Evolutionary conservation across 345 rosid genomes (phyloP).

Genomic region (Moricandia moricandioides): DNA sequence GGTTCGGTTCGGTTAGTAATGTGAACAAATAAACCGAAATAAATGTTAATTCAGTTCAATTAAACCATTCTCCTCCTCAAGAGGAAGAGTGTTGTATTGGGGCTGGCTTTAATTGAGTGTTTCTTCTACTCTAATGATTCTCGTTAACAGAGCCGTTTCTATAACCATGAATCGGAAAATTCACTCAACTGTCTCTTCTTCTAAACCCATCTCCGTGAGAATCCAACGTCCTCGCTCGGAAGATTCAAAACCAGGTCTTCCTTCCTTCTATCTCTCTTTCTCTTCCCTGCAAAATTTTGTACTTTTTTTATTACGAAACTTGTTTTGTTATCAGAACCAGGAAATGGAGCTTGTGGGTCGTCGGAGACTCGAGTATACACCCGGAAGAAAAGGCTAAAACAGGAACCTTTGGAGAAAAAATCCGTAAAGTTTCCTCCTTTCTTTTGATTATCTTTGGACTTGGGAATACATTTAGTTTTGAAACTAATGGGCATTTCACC

Average conservation of each 20-base stretch:
- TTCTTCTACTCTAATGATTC: neutral
- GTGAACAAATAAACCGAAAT: too few species aligned
- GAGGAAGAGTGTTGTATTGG: neutral
- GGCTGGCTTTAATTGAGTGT: neutral
- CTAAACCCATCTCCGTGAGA: conserved; percentile 10
- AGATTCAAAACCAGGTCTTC: conserved; percentile 18
- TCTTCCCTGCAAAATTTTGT: neutral
- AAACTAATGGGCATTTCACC: too few species aligned
- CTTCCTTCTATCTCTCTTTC: neutral
- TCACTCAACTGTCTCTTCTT: conserved; percentile 3
- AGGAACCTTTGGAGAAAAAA: conserved; percentile 31
- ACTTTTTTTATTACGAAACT: neutral
- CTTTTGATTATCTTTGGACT: neutral
- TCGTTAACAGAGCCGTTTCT: conserved; percentile 15
- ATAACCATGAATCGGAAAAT: conserved; percentile 19
- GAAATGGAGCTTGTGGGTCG: conserved; percentile 26
- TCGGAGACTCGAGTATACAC: conserved; percentile 50
- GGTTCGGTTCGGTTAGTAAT: neutral
- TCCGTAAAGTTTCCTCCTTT: conserved; percentile 15
- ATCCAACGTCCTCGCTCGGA: conserved; percentile 7
- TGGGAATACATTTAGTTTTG: neutral
- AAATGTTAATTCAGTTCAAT: too few species aligned
- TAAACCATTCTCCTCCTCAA: too few species aligned
- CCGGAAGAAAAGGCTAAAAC: conserved; percentile 54
- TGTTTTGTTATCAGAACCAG: conserved; percentile 22